Conservation (phyloP, 805 yeast genomes). For the Blastobotrys terrestris region DNA sequence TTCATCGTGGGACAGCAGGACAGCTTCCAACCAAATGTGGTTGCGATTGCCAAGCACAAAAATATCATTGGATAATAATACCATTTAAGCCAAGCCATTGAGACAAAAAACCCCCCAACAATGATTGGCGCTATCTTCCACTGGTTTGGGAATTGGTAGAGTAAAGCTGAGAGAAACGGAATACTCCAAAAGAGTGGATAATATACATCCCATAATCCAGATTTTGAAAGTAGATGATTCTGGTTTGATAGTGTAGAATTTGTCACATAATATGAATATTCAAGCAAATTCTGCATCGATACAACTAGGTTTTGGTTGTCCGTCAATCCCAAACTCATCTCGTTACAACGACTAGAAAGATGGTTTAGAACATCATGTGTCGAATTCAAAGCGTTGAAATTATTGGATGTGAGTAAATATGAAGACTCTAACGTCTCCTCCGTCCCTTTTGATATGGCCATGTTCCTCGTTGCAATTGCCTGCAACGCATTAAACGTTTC, state of each 20-base stretch:
- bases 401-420: not conserved
- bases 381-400: not conserved
- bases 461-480: not conserved
- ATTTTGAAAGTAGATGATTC: no score
- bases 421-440: not conserved
- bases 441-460: not conserved
- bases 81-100: no score
- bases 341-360: not conserved
- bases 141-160: no score
- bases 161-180: no score
- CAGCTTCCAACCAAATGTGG: no score
- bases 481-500: not conserved
- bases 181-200: no score
- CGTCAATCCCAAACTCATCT: not conserved
- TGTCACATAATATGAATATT: not conserved
- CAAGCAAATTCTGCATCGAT: not conserved
- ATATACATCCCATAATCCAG: no score
- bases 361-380: not conserved
- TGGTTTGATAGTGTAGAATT: not conserved
- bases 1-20: no score
- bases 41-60: no score
- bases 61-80: no score
- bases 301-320: not conserved
- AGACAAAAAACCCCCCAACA: no score
- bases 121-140: no score